Evolutionary conservation across 2,329 filamentous ascomycete genomes (phyloP).

Genomic region (Dothistroma septosporum): DNA sequence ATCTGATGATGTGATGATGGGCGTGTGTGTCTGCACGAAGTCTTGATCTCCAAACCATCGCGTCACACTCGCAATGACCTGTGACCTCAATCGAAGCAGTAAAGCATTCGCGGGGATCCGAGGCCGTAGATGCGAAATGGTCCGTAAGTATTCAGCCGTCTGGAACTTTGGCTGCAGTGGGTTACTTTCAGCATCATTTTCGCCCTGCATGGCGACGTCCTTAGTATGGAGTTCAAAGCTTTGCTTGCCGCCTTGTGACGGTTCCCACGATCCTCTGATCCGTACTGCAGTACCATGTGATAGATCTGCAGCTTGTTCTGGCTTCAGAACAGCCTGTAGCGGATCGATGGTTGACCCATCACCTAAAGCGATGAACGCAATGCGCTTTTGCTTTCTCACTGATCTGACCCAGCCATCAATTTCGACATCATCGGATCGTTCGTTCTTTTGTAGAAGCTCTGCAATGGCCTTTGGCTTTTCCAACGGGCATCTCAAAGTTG

Average conservation of each 20-base stretch:
- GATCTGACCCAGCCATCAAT: conserved; percentile 79
- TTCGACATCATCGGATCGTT: conserved; percentile 27
- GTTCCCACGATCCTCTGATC: conserved; percentile 71
- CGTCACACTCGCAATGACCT: conserved; percentile 67
- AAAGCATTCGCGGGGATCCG: conserved; percentile 77
- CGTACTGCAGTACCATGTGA: conserved; percentile 76
- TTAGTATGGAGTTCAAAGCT: conserved; percentile 76
- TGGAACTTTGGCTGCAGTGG: conserved; percentile 97
- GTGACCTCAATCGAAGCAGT: conserved; percentile 76
- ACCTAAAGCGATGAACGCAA: conserved; percentile 77
- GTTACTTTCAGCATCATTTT: conserved; percentile 80
- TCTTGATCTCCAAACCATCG: conserved; percentile 68
- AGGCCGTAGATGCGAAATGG: conserved; percentile 79
- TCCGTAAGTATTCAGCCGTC: conserved; percentile 79
- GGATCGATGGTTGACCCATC: conserved; percentile 80
- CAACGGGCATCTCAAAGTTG: background rate
- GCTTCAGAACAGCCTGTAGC: conserved; percentile 75
- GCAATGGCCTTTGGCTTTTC: conserved; percentile 21
- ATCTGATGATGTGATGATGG: conserved; percentile 92
- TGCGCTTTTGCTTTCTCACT: conserved; percentile 77
- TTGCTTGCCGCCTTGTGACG: conserved; percentile 63
- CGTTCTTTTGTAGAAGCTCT: conserved; percentile 25
- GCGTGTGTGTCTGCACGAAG: conserved; percentile 83
- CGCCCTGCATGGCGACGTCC: conserved; percentile 65
- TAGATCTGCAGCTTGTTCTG: conserved; percentile 65